Percentiles rank a stretch among this genome's conserved stretches.
These are phyloP conservation scores for Botrytis fragariae DNA, from an alignment of 2,329 filamentous ascomycete genomes.

Conservation along the genomic window DNA sequence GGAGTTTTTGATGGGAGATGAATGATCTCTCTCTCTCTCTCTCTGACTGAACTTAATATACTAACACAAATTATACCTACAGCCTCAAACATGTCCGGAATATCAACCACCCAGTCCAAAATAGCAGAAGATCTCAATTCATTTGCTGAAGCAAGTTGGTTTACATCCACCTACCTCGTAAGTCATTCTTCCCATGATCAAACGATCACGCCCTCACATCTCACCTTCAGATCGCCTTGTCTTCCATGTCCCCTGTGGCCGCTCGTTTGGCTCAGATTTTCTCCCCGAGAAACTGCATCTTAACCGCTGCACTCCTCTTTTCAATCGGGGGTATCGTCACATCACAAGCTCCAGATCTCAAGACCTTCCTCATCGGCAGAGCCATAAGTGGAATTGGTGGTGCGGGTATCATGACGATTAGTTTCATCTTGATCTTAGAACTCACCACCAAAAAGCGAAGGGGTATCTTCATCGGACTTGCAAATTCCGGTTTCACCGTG, in stretches of 20 bases:
- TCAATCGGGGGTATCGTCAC: slow-evolving; percentile 64
- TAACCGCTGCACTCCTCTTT: slow-evolving; percentile 58
- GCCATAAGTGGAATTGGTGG: slow-evolving; percentile 66
- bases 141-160: slow-evolving; percentile 74
- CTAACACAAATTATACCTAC: slow-evolving; percentile 7
- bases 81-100: slow-evolving; percentile 69
- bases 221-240: slow-evolving; percentile 49
- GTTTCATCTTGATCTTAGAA: slow-evolving; percentile 75
- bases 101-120: slow-evolving; percentile 75
- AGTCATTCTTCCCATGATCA: slow-evolving; percentile 14
- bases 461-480: slow-evolving; percentile 70
- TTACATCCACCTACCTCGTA: slow-evolving; percentile 72
- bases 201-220: neutral
- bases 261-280: slow-evolving; percentile 75
- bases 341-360: slow-evolving; percentile 56
- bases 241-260: slow-evolving; percentile 62
- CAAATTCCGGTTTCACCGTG: slow-evolving; percentile 70
- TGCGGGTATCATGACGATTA: slow-evolving; percentile 69
- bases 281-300: slow-evolving; percentile 62
- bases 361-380: slow-evolving; percentile 65
- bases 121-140: slow-evolving; percentile 74
- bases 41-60: neutral
- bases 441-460: slow-evolving; percentile 64
- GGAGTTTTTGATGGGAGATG: neutral
- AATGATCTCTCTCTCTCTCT: neutral